These are phyloP conservation scores for Pseudoturritis turrita DNA, from an alignment of 345 rosid species.

Conservation along the genomic window DNA sequence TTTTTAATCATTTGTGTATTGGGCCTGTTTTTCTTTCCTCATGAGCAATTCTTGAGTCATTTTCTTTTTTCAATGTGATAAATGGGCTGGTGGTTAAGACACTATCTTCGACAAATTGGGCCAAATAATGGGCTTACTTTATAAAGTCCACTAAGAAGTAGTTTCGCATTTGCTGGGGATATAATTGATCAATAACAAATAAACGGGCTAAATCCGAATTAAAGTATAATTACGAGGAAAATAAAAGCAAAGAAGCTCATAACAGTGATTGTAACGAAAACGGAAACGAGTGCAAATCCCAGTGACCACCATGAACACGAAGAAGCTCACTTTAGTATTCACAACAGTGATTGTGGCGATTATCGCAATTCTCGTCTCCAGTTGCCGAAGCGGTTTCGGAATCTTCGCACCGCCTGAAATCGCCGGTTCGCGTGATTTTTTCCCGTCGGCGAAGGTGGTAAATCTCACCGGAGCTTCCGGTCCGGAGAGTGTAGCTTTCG, in stretches of 20 bases:
- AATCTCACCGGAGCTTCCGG: constrained; percentile 49
- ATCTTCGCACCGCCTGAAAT: constrained; percentile 38
- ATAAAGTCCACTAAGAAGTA: neutral
- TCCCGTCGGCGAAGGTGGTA: constrained; percentile 37
- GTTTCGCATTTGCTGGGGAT: neutral
- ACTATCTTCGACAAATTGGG: neutral
- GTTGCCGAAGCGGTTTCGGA: constrained; percentile 5
- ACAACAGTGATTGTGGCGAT: constrained; percentile 12
- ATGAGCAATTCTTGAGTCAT: neutral
- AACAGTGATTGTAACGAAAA: neutral
- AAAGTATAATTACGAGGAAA: neutral
- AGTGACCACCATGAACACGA: constrained; percentile 26
- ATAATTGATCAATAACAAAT: neutral
- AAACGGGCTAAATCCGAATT: neutral
- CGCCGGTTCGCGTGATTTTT: constrained; percentile 34
- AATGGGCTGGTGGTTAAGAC: neutral
- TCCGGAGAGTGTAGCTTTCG: constrained; percentile 67
- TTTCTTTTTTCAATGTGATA: neutral
- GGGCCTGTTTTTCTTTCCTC: neutral
- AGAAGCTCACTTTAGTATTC: neutral
- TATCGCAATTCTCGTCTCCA: constrained; percentile 17
- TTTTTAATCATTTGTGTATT: neutral
- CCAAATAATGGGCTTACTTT: neutral
- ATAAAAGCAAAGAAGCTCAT: neutral
- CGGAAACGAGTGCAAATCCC: neutral